Evolutionary conservation across 1,284 basidiomycete species (phyloP), one percentile per base, ranked within the genome.

Genomic region (Taiwanofungus camphoratus): DNA sequence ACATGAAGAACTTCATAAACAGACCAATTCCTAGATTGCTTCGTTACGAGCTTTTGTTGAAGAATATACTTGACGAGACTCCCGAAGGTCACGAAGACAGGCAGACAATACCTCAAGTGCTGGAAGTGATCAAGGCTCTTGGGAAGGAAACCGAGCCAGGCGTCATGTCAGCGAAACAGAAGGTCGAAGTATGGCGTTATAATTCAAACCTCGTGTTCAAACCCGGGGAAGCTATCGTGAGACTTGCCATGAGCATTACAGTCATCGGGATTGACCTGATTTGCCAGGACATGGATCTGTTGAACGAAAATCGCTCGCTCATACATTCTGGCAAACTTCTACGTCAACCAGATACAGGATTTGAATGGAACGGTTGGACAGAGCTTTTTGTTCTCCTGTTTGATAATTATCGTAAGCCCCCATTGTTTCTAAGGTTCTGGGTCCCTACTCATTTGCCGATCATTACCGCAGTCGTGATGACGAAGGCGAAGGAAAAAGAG

Each of bases 331-430:
- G 92, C 13, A 89, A 83, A 54, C 67, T 95, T 13, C 71, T 87
- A 43, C 77, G 91, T 33, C 89, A 93, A 54, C 84, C 90, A 12
- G 92, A 95, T 46, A 84, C 78, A n/a, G 82, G 83, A 11, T 79
- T 88, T 44, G 82, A 86, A 59, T 81, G 78, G 69, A 82, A 74
- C 51, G 84, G 81, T 22, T 93, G 89, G 87, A 83, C 79, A 35
- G 92, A 96, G 56, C 68, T 94, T 2, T 86, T 85, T 52, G 84
- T 92, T 3, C 73, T 96, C 45, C 68, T 97, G 3, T 95, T 97
- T 60, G 94, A 96, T 61, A 91, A 95, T 61, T 97, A 95, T 57
- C 64, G 91, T 92, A 55, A 62, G 87, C 53, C 6, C 4, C 18
- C 35, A 3, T 27, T n/a, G 8, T n/a, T n/a, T n/a, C n/a, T n/a